Percentiles rank a stretch among this genome's conserved stretches.
phyloP scores from a whole-genome alignment of 2,329 filamentous ascomycete species.

The Penicillium glabrum region DNA sequence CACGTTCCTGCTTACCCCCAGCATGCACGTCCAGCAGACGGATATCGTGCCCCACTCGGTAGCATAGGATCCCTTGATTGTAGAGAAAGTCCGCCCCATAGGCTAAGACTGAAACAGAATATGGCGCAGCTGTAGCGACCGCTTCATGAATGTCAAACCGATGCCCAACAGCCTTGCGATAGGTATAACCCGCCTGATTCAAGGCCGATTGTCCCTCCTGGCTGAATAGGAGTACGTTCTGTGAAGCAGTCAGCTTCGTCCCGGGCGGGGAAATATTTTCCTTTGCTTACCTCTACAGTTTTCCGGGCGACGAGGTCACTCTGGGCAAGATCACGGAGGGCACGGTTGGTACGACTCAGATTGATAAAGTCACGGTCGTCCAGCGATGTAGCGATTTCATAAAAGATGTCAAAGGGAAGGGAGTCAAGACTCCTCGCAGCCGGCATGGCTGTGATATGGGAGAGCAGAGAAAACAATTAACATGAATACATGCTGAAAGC shows the following conservation, averaged over 20 bases:
- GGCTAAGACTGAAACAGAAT: conserved; percentile 59
- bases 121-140: conserved; percentile 62
- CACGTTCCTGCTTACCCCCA: conserved; percentile 52
- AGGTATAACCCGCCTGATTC: conserved; percentile 37
- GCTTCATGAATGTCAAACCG: conserved; percentile 63
- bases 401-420: conserved; percentile 66
- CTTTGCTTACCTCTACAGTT: conserved; percentile 55
- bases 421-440: conserved; percentile 36
- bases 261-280: background rate
- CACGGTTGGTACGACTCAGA: conserved; percentile 54
- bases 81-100: conserved; percentile 64
- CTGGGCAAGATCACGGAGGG: conserved; percentile 52
- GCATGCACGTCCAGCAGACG: conserved; percentile 60
- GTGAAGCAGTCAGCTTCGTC: conserved; percentile 4
- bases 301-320: conserved; percentile 59
- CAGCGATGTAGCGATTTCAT: conserved; percentile 56
- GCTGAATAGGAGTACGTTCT: conserved; percentile 46
- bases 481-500: background rate
- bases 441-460: conserved; percentile 1
- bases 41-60: conserved; percentile 55
- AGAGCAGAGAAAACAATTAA: background rate
- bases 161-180: conserved; percentile 57
- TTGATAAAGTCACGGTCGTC: conserved; percentile 59
- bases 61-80: conserved; percentile 63
- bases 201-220: conserved; percentile 46